Percentiles rank a stretch among this genome's conserved stretches.
Evolutionary conservation across 257 asterid genomes (phyloP).

Genomic region (Scutellaria minor): DNA sequence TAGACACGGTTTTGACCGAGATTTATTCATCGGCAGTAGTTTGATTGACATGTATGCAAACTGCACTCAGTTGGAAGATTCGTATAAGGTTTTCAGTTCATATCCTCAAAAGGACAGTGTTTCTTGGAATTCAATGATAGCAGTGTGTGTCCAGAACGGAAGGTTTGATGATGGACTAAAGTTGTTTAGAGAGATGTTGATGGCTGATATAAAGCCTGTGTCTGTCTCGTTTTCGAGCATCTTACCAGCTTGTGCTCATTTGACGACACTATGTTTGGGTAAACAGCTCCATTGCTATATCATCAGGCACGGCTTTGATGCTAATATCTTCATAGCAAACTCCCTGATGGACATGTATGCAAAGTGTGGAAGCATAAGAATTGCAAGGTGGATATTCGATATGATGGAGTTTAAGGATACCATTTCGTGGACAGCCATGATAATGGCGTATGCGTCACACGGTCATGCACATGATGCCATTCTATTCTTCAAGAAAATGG

Average conservation of each 20-base stretch:
- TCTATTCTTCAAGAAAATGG: constrained; percentile 67
- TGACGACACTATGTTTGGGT: constrained; percentile 68
- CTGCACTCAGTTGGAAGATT: constrained; percentile 68
- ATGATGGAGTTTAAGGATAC: constrained; percentile 66
- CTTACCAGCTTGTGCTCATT: constrained; percentile 88
- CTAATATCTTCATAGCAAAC: constrained; percentile 71
- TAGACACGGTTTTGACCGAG: constrained; percentile 66
- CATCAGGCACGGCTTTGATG: constrained; percentile 60
- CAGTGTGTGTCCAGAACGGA: constrained; percentile 86
- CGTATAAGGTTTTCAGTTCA: constrained; percentile 55
- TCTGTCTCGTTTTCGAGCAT: constrained; percentile 82
- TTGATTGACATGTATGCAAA: constrained; percentile 94
- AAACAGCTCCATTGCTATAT: constrained; percentile 84
- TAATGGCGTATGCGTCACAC: constrained; percentile 85
- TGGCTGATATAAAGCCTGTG: constrained; percentile 62
- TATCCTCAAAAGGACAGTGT: constrained; percentile 65
- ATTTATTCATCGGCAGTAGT: constrained; percentile 72
- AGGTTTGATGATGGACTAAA: constrained; percentile 69
- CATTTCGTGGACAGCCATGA: constrained; percentile 88
- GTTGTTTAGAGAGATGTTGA: constrained; percentile 75
- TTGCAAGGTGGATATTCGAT: constrained; percentile 71
- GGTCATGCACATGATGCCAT: constrained; percentile 77
- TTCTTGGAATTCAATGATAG: constrained; percentile 83
- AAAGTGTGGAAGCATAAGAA: constrained; percentile 72
- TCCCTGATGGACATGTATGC: constrained; percentile 93